These are phyloP conservation scores for Leptosphaerulina australis DNA, from an alignment of 2,329 filamentous ascomycete genomes.

Conservation along the genomic window DNA sequence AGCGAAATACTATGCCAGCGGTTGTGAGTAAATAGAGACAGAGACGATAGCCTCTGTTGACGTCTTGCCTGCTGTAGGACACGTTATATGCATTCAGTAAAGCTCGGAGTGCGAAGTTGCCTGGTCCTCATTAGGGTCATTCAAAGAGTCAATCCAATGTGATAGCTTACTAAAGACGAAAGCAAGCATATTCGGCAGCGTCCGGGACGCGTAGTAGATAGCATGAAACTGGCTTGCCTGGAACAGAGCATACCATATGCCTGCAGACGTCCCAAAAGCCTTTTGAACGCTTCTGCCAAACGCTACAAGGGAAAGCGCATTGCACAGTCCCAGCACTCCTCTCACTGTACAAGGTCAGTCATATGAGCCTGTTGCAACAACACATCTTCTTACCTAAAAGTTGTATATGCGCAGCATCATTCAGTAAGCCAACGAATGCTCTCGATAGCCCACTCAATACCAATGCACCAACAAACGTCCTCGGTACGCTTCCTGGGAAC, in stretches of 20 bases:
- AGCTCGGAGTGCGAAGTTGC: slow-evolving; percentile 66
- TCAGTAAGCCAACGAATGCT: slow-evolving; percentile 65
- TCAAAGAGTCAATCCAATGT: background rate
- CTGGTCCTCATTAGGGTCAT: slow-evolving; percentile 49
- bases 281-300: slow-evolving; percentile 68
- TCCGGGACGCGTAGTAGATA: slow-evolving; percentile 88
- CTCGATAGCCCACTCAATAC: slow-evolving; percentile 74
- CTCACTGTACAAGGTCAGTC: slow-evolving; percentile 60
- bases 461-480: slow-evolving; percentile 85
- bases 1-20: slow-evolving; percentile 83
- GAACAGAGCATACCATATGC: slow-evolving; percentile 79
- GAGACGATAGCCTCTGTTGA: slow-evolving; percentile 61
- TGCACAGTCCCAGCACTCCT: slow-evolving; percentile 76
- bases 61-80: slow-evolving; percentile 43
- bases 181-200: slow-evolving; percentile 95
- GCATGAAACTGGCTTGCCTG: slow-evolving; percentile 89
- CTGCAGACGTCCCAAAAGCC: slow-evolving; percentile 71
- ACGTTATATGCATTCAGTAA: slow-evolving; percentile 56
- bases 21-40: slow-evolving; percentile 78
- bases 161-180: slow-evolving; percentile 75
- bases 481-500: slow-evolving; percentile 89
- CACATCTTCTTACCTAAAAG: slow-evolving; percentile 55
- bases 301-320: slow-evolving; percentile 69
- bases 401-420: slow-evolving; percentile 63
- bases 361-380: background rate